Conservation (phyloP, 2,329 filamentous ascomycete genomes). For the Botrytis squamosa region DNA sequence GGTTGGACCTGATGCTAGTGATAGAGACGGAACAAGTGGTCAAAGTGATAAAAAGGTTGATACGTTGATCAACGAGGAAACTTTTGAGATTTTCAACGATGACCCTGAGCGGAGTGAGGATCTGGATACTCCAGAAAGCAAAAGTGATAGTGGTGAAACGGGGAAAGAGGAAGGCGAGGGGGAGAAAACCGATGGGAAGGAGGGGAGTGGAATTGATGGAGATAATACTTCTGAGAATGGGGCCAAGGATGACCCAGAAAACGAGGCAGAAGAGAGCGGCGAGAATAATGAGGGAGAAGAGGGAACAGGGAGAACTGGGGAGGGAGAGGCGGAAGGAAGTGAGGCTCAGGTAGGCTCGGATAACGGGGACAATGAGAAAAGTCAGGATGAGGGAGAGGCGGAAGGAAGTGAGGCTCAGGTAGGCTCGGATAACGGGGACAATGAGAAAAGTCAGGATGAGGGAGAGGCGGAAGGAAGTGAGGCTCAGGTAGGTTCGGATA, state of each 20-base stretch:
- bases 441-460: too few species aligned
- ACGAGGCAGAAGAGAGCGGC: not conserved
- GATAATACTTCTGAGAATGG: not conserved
- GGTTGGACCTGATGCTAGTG: not conserved
- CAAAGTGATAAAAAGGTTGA: not conserved
- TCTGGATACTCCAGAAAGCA: not conserved
- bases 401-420: too few species aligned
- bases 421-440: too few species aligned
- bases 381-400: too few species aligned
- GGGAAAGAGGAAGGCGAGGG: rapidly evolving
- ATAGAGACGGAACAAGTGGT: not conserved
- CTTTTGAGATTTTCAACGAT: not conserved
- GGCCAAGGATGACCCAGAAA: not conserved
- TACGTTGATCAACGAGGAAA: not conserved
- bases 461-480: too few species aligned
- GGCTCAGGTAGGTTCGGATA: too few species aligned
- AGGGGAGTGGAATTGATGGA: not conserved
- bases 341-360: too few species aligned
- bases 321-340: too few species aligned
- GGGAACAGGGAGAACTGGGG: not conserved
- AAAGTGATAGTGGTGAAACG: not conserved
- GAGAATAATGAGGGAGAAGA: not conserved
- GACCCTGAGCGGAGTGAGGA: not conserved
- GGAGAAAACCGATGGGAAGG: not conserved
- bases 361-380: too few species aligned